Percentiles rank a stretch among this genome's conserved stretches.
phyloP scores from a whole-genome alignment of 176 grass and related monocot genomes.

The Typha latifolia region DNA sequence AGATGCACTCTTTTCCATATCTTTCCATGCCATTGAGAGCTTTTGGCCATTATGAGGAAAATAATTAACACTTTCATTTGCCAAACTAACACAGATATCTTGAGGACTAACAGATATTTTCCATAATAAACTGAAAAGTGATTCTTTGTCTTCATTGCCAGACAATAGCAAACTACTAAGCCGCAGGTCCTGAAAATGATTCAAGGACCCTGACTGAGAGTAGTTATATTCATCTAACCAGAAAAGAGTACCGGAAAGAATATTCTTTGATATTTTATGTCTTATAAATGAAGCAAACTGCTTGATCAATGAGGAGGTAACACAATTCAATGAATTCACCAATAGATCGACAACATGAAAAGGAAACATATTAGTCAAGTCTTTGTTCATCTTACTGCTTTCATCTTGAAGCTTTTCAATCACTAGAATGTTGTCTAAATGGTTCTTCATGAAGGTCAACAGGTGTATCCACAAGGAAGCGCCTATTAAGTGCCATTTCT shows the following conservation, averaged over 20 bases:
- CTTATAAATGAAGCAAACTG: constrained; percentile 59
- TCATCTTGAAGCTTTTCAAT: constrained; percentile 32
- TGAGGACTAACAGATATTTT: constrained; percentile 47
- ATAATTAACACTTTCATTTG: constrained; percentile 49
- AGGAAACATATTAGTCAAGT: constrained; percentile 25
- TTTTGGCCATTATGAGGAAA: constrained; percentile 35
- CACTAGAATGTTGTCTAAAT: constrained; percentile 33
- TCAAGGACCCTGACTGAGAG: constrained; percentile 25
- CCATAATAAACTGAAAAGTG: constrained; percentile 50
- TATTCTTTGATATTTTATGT: constrained; percentile 37
- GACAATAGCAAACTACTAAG: constrained; percentile 27
- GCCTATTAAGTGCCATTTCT: constrained; percentile 69
- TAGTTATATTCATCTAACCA: constrained; percentile 50
- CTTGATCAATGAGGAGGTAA: constrained; percentile 61
- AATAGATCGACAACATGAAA: constrained; percentile 39
- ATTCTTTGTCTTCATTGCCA: constrained; percentile 37
- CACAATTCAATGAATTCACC: constrained; percentile 40
- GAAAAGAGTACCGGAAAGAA: constrained; percentile 23
- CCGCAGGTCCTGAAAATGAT: constrained; percentile 29
- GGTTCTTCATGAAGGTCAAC: constrained; percentile 41
- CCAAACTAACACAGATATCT: constrained; percentile 61
- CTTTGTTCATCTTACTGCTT: constrained; percentile 17
- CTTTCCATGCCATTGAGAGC: constrained; percentile 55
- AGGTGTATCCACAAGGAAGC: constrained; percentile 65
- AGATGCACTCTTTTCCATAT: constrained; percentile 25